Percentiles rank a stretch among this genome's conserved stretches.
These are phyloP conservation scores for Plectranthus barbatus DNA, from an alignment of 257 asterid genomes.

Conservation along the genomic window DNA sequence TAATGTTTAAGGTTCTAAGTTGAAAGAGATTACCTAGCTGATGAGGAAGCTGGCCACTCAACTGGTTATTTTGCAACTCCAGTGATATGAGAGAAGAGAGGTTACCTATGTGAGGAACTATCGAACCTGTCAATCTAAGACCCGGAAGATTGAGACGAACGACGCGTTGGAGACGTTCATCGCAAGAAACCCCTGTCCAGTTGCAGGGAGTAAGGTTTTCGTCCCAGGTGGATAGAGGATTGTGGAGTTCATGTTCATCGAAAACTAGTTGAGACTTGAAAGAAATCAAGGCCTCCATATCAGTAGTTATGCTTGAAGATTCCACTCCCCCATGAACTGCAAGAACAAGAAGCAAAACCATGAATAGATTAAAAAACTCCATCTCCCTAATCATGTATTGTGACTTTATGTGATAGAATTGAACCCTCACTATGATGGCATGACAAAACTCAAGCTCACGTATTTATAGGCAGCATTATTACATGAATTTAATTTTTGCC, in stretches of 20 bases:
- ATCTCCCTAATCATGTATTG: background rate
- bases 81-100: constrained; percentile 46
- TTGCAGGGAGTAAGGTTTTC: constrained; percentile 40
- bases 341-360: background rate
- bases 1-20: constrained; percentile 26
- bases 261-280: constrained; percentile 32
- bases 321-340: background rate
- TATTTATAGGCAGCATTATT: background rate
- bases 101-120: constrained; percentile 45
- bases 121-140: constrained; percentile 31
- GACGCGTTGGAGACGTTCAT: constrained; percentile 20
- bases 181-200: constrained; percentile 57
- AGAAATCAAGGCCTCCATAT: constrained; percentile 42
- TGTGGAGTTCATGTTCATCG: constrained; percentile 7
- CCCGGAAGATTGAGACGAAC: constrained; percentile 35
- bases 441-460: background rate
- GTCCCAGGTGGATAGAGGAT: constrained; percentile 41
- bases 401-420: background rate
- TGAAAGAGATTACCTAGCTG: constrained; percentile 30
- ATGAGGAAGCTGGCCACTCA: constrained; percentile 36
- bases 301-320: constrained; percentile 26
- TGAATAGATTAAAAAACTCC: background rate
- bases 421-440: background rate
- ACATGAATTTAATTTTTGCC: no score
- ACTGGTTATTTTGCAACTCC: constrained; percentile 36